These are phyloP conservation scores for Cenchrus fungigraminus DNA, from an alignment of 176 grass and related monocot species.

Conservation along the genomic window DNA sequence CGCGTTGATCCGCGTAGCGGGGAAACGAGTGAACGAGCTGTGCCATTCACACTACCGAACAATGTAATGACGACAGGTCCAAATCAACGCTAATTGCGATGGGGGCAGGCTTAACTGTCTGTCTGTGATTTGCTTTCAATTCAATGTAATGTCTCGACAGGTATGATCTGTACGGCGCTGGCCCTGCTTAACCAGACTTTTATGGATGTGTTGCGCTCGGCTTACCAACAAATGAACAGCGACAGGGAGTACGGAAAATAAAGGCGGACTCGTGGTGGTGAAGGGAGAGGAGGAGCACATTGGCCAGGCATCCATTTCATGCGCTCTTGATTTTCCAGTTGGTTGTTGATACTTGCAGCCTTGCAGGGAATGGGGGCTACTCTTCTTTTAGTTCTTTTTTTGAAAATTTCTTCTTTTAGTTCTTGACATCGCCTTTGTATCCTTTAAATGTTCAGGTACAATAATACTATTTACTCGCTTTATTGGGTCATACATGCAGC, in stretches of 20 bases:
- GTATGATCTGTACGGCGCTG: slow-evolving; percentile 27
- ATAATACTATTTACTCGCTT: slow-evolving; percentile 29
- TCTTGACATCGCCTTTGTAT: neutral
- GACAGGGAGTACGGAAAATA: slow-evolving; percentile 10
- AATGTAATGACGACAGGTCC: neutral
- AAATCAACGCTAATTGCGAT: slow-evolving; percentile 20
- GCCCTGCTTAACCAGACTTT: slow-evolving; percentile 28
- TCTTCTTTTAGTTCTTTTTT: slow-evolving; percentile 6
- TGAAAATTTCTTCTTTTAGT: neutral
- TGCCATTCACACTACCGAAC: neutral
- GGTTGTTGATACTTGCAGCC: slow-evolving; percentile 1
- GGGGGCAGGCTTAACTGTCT: slow-evolving; percentile 25
- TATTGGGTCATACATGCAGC: slow-evolving; percentile 6
- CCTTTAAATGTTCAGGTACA: slow-evolving; percentile 21
- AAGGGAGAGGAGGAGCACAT: slow-evolving; percentile 4
- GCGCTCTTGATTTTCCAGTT: neutral
- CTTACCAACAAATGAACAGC: slow-evolving; percentile 39
- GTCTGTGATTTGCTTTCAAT: slow-evolving; percentile 11
- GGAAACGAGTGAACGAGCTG: neutral
- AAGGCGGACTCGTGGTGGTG: neutral
- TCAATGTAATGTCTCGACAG: slow-evolving; percentile 11
- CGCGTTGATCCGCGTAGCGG: neutral
- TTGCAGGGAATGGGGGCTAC: slow-evolving; percentile 2
- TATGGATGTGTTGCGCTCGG: neutral
- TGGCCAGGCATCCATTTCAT: slow-evolving; percentile 18